Evolutionary conservation across 2,329 filamentous ascomycete species (phyloP), one percentile per base, ranked within the genome.

Genomic region (Chaetomium sp.): DNA sequence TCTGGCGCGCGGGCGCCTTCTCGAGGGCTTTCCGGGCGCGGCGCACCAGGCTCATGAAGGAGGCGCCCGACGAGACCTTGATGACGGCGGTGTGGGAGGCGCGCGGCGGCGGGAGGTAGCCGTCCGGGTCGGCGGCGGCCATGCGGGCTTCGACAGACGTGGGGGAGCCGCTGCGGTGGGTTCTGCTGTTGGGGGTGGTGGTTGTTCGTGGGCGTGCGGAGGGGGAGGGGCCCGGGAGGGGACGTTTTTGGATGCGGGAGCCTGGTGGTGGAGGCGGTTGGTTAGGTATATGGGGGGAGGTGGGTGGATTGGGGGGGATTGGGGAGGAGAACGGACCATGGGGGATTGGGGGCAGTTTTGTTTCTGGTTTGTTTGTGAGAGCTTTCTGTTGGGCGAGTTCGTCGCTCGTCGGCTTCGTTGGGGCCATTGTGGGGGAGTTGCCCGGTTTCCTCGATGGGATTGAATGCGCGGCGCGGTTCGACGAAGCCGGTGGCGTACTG

Each of bases 21-120:
- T 84, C 79, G 4, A 93, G 85, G 1, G 87, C 82, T 65, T 86
- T 86, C 66, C 86, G 84, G 16, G 88, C 83, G 58, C 89, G 87
- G 71, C 86, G 87, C 13, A 91, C 82, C 4, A 85, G 81, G 12
- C 88, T 85, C 76, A 91, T 85, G 79, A 91, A 90, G 7, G 88
- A 87, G 0, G 89, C 87, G 45, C 80, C 80, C 49, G 84, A 77
- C 45, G 85, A 87, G 64, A 93, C 80, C 78, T 92, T 91, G 75
- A 93, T 80, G 66, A 84, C 74, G 61, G 70, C 67, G 8, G 74
- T 70, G 35, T 68, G 68, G 38, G 67, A 16, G 6, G 69, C 68
- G 63, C 66, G 67, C 13, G 70, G 64, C 5, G 68, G 67, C 13
- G 63, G 62, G 25, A 51, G 57, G 66, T 68, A 73, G 62, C 70